Evolutionary conservation across 768 basidiomycete genomes (phyloP), one percentile per base, ranked within the genome.

Genomic region (Austroboletus festivus): DNA sequence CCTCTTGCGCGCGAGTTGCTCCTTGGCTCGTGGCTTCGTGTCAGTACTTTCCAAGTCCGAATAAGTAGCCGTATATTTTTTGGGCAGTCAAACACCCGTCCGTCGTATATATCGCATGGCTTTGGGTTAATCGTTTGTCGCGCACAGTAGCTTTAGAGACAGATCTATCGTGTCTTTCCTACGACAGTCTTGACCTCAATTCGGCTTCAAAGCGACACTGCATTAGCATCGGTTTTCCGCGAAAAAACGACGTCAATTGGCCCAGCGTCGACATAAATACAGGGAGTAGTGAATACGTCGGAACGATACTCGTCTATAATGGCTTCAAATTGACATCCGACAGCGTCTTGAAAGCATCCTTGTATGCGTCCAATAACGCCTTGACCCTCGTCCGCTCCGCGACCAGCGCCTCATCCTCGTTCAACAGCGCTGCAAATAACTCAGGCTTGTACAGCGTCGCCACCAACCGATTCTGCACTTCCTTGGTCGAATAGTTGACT

Each of bases 401-500:
- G 39, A 96, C 93, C 44, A 98, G 74, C 51, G 88, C 83, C 71
- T 98, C 94, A 62, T 99, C 96, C 71, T 99, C 96, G 60, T 92
- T 88, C 60, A 99, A 69, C 71, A 98, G 71, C 37, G 95, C 93
- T 21, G 80, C 74, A 63, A 98, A 98, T 47, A 98, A 68, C 16
- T 93, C 89, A 0, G 95, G 95, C 71, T 93, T 96, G 76, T 99
- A 99, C 55, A 99, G 68, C 38, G 86, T 76, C 26, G 93, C 81
- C n/a, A 99, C 96, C 26, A 99, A 76, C 19, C 96, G 82, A 65
- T 96, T 96, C 70, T 98, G 96, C 21, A 99, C 92, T 16, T 93
- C 89, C 64, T 97, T 89, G 38, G 92, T 86, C n/a, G 94, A 94
- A 63, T 90, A 80, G 70, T 96, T 98, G 63, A 99, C 95, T 53